Evolutionary conservation across 2,329 filamentous ascomycete species (phyloP).

Genomic region (Sodiomyces alkalinus): DNA sequence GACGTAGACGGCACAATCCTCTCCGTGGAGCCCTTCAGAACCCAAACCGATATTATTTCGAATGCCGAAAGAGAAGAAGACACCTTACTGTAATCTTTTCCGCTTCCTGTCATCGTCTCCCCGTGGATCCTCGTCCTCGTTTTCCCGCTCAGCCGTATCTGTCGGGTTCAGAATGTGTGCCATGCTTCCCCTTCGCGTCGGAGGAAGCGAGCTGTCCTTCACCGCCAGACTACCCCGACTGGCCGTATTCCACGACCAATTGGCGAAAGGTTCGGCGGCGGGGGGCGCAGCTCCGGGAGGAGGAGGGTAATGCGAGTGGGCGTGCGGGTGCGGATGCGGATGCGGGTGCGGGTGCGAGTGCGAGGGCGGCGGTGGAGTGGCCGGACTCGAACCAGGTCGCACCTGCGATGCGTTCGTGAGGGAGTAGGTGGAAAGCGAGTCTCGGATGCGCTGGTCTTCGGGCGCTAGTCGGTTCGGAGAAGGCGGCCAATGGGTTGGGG

Average conservation of each 20-base stretch:
- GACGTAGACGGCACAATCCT: too few relatives aligned
- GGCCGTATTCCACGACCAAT: slow-evolving; percentile 41
- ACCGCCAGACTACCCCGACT: slow-evolving; percentile 32
- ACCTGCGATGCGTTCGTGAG: slow-evolving; percentile 26
- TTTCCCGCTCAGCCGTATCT: slow-evolving; percentile 37
- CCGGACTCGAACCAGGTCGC: slow-evolving; percentile 32
- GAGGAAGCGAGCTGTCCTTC: slow-evolving; percentile 39
- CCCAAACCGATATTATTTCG: too few relatives aligned
- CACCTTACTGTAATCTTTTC: slow-evolving; percentile 36
- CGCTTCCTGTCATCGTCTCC: slow-evolving; percentile 46
- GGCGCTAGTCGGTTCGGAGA: slow-evolving; percentile 33
- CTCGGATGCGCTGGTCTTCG: slow-evolving; percentile 40
- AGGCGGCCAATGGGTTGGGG: slow-evolving; percentile 35
- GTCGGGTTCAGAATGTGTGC: slow-evolving; percentile 48
- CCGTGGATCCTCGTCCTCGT: slow-evolving; percentile 38
- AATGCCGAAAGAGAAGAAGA: neutral
- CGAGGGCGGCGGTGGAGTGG: slow-evolving; percentile 36
- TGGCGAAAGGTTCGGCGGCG: slow-evolving; percentile 33
- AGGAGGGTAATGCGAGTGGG: too few relatives aligned
- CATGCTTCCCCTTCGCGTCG: slow-evolving; percentile 44
- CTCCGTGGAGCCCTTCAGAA: too few relatives aligned
- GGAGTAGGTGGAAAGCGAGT: slow-evolving; percentile 41
- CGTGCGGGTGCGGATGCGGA: too few relatives aligned
- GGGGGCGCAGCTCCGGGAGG: too few relatives aligned
- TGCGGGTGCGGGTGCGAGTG: slow-evolving; percentile 21